Evolutionary conservation across 306 rosid species (phyloP), one percentile per base, ranked within the genome.

Genomic region (Pterocarpus santalinus): DNA sequence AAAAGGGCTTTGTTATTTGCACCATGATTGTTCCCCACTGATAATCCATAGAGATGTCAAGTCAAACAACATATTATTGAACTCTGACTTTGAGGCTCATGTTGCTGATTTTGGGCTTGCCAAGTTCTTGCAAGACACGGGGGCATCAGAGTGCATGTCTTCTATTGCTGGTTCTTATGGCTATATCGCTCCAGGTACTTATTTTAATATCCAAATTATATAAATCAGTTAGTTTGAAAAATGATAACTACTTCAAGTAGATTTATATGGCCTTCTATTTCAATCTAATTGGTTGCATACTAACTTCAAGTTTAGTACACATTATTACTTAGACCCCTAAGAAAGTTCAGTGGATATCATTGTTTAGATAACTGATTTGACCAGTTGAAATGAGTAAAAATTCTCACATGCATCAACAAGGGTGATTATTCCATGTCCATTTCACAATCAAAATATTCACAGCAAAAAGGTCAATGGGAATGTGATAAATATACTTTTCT

Each of bases 91-190:
- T 56, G 98, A 94, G 85, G 98, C 97, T 83, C 98, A 94, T 86
- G 97, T 94, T 38, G 98, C 98, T 17, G 98, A 94, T 61, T 94
- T 94, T 72, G 98, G 98, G 10, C 92, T 94, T 7, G 98, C 98
- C 88, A 94, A 94, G 90, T 90, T 92, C 86, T 83, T 94, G 87
- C 94, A 85, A 36, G 97, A 91, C 76, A 84, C 88, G 57, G 98
- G 94, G 2, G 80, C 95, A 16, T 94, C 98, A 32, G 94, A 94
- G 81, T 94, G 97, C 90, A 94, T 94, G 98, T 94, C 98, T 73
- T 95, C 95, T 68, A 91, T 94, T 76, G 98, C 97, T 73, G 98
- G 98, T 28, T 94, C 98, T 34, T 94, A 94, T 51, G 98, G 98
- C 75, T 94, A 94, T 32, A 94, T 94, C 44, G 98, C 98, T 87